Base-by-base conservation (phyloP, 257 asterid species). In the Nicotiana undulata region DNA sequence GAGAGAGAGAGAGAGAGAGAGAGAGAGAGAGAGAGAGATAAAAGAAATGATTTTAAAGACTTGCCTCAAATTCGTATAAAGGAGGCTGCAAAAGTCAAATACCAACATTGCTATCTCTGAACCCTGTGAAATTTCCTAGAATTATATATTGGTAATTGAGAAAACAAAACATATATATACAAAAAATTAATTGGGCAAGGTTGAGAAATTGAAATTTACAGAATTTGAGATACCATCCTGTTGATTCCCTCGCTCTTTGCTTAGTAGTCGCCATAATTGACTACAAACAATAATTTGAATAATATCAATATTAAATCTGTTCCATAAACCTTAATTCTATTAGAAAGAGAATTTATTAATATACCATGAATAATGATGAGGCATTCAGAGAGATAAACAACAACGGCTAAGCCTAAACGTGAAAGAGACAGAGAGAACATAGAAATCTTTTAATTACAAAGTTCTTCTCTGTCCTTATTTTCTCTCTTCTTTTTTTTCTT, bases 331-430 rank as follows among this genome's bases (percentile, higher is more conserved):
- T 12, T 51, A 51, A 51, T 51, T 51, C 55, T 51, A 12, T 13
- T 13, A 12, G 46, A 40, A 40, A 40, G 46, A 40, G 10, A 40
- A 40, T 40, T 40, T 40, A 40, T 40, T 40, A 40, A 1, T 37
- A 8, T 82, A 91, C 98, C 97, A 96, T 91, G 97, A 94, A 91
- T 93, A 92, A 97, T 90, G 97, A 90, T 90, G 98, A 93, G 97
- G 97, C 92, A 91, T 94, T 90, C 97, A 93, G 96, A 94, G 89
- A 85, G 89, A 86, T 85, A 81, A 85, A 87, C 89, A 94, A 94
- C 92, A 91, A 94, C 90, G 93, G 97, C 89, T 87, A 90, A 91
- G 92, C 91, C 10, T 40, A 40, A 40, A 13, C 17, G 90, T 91
- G 95, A 90, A 90, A 89, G 90, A 86, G 88, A 83, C 17, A 51